Base-by-base conservation (phyloP, 495 filamentous ascomycete genomes). In the Penicillium crystallinum region DNA sequence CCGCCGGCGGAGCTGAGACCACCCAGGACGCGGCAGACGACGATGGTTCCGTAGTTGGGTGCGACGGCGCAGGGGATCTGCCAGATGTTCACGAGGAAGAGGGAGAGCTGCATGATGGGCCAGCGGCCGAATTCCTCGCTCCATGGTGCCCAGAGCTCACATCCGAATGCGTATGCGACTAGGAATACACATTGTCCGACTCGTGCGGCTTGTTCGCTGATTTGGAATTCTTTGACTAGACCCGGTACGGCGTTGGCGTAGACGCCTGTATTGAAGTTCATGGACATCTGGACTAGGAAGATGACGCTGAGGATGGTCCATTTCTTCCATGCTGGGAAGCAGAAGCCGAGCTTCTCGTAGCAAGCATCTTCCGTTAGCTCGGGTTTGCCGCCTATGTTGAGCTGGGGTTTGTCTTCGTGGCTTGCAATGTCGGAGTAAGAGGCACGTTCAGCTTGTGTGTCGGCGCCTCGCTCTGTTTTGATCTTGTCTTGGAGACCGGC, bases 121-220 rank as follows among this genome's bases (percentile, higher is more conserved):
- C 82, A 85, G 40, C 88, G 80, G n/a, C 88, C 88, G 40, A 86
- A 75, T 57, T 91, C 88, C 56, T 91, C 88, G 18, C 77, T 83
- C 87, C 87, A 91, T 0, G 88, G 88, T 0, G 88, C 88, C 87
- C 87, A 91, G 0, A 91, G 73, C 64, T 91, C 88, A 63, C 86
- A 90, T 6, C 88, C 87, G 60, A 91, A 89, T 21, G 85, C 86
- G 59, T 90, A 90, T 4, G 78, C 65, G 36, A 90, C 71, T 30
- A 91, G 73, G 71, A 89, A 91, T 43, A 88, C 77, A 55, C 81
- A 80, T 27, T 86, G 83, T 23, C 86, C 86, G 15, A 79, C 67
- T 23, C 86, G 77, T 1, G 84, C 87, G 0, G 77, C 78, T 61
- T 88, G 83, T 29, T 72, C 70, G 57, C 79, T 83, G 51, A 90